A percentile compares a stretch with the other conserved stretches of the same genome.
Evolutionary conservation across 208 protist genomes (phyloP).

Genomic region (Leishmania guyanensis): DNA sequence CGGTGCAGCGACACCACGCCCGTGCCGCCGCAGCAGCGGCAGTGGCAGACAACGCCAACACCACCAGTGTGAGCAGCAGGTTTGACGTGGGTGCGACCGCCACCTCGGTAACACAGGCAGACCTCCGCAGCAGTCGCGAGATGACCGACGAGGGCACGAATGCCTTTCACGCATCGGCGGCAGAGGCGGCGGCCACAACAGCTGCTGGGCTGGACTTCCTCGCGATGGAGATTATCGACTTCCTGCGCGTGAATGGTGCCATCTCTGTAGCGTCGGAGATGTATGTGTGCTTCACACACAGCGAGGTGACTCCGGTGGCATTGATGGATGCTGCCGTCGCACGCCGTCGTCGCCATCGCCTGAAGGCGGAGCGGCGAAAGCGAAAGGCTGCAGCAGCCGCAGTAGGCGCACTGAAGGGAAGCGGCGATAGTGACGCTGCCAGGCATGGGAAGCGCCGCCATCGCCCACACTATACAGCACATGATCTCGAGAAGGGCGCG

Average conservation of each 20-base stretch:
- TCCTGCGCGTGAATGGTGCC: constrained; percentile 54
- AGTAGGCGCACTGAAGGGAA: background rate
- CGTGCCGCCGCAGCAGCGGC: constrained; percentile 25
- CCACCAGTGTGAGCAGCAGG: background rate
- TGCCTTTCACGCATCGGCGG: background rate
- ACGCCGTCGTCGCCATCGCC: constrained; percentile 30
- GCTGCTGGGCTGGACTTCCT: constrained; percentile 52
- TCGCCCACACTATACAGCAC: background rate
- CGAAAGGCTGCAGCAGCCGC: background rate
- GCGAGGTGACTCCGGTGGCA: constrained; percentile 39
- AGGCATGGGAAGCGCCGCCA: background rate
- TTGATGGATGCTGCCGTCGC: constrained; percentile 11
- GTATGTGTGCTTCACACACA: constrained; percentile 69
- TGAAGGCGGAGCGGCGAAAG: constrained; percentile 20
- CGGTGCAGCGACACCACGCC: constrained; percentile 35
- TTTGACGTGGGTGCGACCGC: background rate
- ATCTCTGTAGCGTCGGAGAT: constrained; percentile 61
- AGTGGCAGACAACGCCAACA: constrained; percentile 10
- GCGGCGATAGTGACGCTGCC: background rate
- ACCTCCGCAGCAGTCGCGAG: constrained; percentile 7
- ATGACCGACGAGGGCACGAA: constrained; percentile 10
- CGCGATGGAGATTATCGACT: constrained; percentile 74
- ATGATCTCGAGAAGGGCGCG: background rate
- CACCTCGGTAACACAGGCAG: background rate
- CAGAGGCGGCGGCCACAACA: constrained; percentile 20